phyloP scores from a whole-genome alignment of 768 basidiomycete genomes.

The Pleurotus djamor region DNA sequence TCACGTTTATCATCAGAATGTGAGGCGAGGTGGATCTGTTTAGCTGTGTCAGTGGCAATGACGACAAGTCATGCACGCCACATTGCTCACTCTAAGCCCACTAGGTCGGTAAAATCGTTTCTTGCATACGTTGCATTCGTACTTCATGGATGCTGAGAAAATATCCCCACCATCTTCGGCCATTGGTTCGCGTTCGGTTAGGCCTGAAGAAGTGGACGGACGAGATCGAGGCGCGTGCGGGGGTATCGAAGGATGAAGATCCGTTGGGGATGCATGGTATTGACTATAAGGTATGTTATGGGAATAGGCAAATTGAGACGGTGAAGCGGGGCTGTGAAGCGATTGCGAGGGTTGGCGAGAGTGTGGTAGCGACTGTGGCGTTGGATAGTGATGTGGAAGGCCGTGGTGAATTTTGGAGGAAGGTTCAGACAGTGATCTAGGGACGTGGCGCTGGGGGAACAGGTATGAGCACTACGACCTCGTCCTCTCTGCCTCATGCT shows the following conservation, averaged over 20 bases:
- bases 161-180: conserved; percentile 8
- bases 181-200: conserved; percentile 10
- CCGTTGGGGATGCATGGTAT: background rate
- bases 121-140: conserved; percentile 76
- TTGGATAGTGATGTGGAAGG: background rate
- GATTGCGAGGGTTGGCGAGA: conserved; percentile 3
- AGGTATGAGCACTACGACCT: background rate
- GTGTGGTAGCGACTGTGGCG: conserved; percentile 3
- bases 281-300: background rate
- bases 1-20: conserved; percentile 86
- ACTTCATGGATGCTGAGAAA: conserved; percentile 38
- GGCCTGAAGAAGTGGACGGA: conserved; percentile 2
- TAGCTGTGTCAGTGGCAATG: conserved; percentile 33
- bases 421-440: conserved; percentile 6
- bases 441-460: background rate
- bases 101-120: conserved; percentile 84
- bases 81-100: conserved; percentile 62
- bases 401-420: background rate
- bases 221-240: background rate
- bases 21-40: conserved; percentile 79
- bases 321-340: background rate
- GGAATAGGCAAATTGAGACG: background rate
- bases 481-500: background rate
- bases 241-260: background rate
- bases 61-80: conserved; percentile 21